Evolutionary conservation across 768 basidiomycete species (phyloP), one percentile per base, ranked within the genome.

Genomic region (Boletus rubropictus): DNA sequence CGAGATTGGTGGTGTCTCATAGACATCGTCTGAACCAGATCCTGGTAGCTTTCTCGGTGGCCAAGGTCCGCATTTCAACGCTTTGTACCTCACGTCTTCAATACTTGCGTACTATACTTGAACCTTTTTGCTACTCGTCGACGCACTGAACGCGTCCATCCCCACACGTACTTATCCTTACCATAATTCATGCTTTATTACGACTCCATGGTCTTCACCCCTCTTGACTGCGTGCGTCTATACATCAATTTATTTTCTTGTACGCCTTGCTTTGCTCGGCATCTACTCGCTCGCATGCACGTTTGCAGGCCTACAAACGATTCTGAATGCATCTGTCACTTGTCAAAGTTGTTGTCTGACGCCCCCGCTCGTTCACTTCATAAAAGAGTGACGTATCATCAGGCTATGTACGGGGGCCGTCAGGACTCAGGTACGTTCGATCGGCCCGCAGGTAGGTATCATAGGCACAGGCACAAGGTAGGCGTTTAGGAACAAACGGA

Each of bases 1-100:
- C 55, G 77, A 84, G 60, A 74, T 84, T 14, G 68, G 73, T 12
- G 68, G 64, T 14, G 56, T 65, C 31, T 12, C 58, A 46, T 63
- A 44, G 39, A 27, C 32, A 10, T 12, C 2, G 3, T 11, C n/a
- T n/a, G n/a, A n/a, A n/a, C n/a, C n/a, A n/a, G n/a, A n/a, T n/a
- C n/a, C n/a, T n/a, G n/a, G n/a, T n/a, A n/a, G n/a, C n/a, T n/a
- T n/a, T n/a, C n/a, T n/a, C n/a, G n/a, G n/a, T n/a, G n/a, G n/a
- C n/a, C n/a, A n/a, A 44, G 41, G 24, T 42, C 56, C 25, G 28
- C 35, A 4, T 36, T 41, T 27, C 28, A 7, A 31, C 21, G 5
- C 24, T 31, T 41, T 55, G 48, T 55, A 36, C 24, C 27, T 14
- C 51, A 47, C 12, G 15, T 22, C 20, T 17, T 49, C 24, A 11